Percentiles rank a stretch among this genome's conserved stretches.
Conservation (phyloP, 2,329 filamentous ascomycete genomes). For the Cladophialophora psammophila region DNA sequence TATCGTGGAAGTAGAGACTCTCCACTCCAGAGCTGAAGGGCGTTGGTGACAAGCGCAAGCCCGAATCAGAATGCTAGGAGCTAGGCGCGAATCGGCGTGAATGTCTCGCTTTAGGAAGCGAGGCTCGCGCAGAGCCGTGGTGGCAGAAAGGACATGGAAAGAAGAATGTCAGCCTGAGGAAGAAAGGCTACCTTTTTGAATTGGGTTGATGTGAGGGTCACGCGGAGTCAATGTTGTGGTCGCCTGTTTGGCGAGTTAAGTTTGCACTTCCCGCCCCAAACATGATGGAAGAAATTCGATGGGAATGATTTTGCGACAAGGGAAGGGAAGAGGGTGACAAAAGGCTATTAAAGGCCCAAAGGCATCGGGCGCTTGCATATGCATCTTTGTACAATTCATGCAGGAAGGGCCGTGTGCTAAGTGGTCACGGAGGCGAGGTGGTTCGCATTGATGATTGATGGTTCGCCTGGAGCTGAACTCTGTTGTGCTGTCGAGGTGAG, state of each 20-base stretch:
- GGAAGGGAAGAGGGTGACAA: constrained; percentile 9
- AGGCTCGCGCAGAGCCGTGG: constrained; percentile 1
- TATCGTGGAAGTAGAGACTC: neutral
- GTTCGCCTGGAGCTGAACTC: neutral
- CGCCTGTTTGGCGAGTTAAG: neutral
- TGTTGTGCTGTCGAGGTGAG: neutral
- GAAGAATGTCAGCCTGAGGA: constrained; percentile 3
- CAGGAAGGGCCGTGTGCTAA: neutral
- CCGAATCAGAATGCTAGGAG: neutral
- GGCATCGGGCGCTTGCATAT: constrained; percentile 19
- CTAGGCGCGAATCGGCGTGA: neutral
- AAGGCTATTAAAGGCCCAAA: constrained; percentile 14
- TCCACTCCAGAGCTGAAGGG: neutral
- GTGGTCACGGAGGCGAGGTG: neutral
- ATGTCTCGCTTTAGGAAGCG: neutral
- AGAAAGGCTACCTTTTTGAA: constrained; percentile 19
- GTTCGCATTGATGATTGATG: constrained; percentile 1
- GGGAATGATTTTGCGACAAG: neutral
- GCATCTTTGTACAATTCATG: constrained; percentile 9
- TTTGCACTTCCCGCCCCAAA: neutral
- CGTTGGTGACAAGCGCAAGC: neutral
- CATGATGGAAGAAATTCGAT: neutral
- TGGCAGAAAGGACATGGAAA: neutral
- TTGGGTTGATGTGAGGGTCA: constrained; percentile 8
- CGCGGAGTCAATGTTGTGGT: constrained; percentile 9